Evolutionary conservation across 2,329 filamentous ascomycete genomes (phyloP), one percentile per base, ranked within the genome.

Genomic region (Fusarium sp.): DNA sequence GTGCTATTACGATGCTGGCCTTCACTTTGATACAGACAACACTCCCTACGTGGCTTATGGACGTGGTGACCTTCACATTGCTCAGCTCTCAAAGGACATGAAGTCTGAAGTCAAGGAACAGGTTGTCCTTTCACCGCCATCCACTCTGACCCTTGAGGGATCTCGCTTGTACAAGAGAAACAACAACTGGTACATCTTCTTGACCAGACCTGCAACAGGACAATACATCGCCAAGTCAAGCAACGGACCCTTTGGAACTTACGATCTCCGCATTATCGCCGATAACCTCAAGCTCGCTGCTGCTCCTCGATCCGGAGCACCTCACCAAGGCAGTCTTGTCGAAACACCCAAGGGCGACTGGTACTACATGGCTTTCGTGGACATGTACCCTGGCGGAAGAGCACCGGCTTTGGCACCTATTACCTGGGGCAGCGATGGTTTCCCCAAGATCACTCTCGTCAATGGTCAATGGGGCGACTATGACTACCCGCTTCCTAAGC

Each of bases 11-110:
- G 88, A 90, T 75, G 83, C 80, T 27, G 87, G 88, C 0, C 74
- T 91, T 4, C 79, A 89, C 13, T 83, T 90, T 35, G 82, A 87
- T 36, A 85, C 88, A 39, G 83, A 89, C 38, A 87, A 88, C 67
- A 86, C 83, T 2, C 86, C 89, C 80, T 90, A 90, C 46, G 84
- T 90, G 0, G 86, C 84, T 0, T 89, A 89, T 70, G 88, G 87
- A 14, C 50, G 63, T 0, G 29, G 84, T 80, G 62, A 84, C 1
- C 84, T 90, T 62, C 80, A 72, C 18, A 82, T 90, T 4, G 85
- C 88, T 0, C 82, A 88, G 72, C 81, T 90, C 2, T 84, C 83
- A 20, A 67, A 77, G 0, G 85, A 89, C 13, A 57, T 45, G 46
- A 63, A 33, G 11, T 38, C 44, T 7, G 63, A 66, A 35, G 63